Base-by-base conservation (phyloP, 2,329 filamentous ascomycete species). In the Arthrobotrys musiformis region DNA sequence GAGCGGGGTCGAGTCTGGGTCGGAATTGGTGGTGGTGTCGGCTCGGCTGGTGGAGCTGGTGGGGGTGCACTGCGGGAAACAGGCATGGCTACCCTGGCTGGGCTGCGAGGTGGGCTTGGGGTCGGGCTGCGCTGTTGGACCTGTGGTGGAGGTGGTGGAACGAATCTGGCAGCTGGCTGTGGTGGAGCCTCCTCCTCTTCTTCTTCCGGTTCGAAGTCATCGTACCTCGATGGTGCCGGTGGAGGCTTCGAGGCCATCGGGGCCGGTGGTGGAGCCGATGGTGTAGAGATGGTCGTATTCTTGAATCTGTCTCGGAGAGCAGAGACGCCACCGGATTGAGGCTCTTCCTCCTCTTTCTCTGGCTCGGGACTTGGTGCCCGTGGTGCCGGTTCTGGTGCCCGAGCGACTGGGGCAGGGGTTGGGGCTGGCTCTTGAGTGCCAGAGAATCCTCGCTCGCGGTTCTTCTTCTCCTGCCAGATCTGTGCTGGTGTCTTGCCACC, bases 381-480 rank as follows among this genome's bases (percentile, higher is more conserved):
- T 85, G 46, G 86, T 82, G 79, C 86, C 86, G 81, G 86, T 87
- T 28, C 82, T 81, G 8, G 84, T 78, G 28, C 66, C 37, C 19
- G 78, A 28, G 74, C 76, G 58, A 78, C 46, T 79, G 24, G 85
- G 82, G 63, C 84, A 75, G 54, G 15, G 5, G 54, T 40, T 19
- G 86, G 83, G 61, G 86, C 83, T 28, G 86, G 84, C 60, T 87
- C 85, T 61, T 83, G 85, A 44, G 85, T 85, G 52, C 88, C 90
- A 62, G 84, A 86, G 24, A 83, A 80, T 22, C 88, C 89, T 72
- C 90, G 88, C 83, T 95, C 90, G 77, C 90, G 90, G 40, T 92
- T 94, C 86, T 98, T 98, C 86, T 94, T 97, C 86, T 99, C 95
- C 0, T 94, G 94, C 95, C 95, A 99, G 37, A 97, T 85, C 84